Percentiles rank a stretch among this genome's conserved stretches.
phyloP scores from a whole-genome alignment of 2,329 filamentous ascomycete genomes.

The Delphinella strobiligena region DNA sequence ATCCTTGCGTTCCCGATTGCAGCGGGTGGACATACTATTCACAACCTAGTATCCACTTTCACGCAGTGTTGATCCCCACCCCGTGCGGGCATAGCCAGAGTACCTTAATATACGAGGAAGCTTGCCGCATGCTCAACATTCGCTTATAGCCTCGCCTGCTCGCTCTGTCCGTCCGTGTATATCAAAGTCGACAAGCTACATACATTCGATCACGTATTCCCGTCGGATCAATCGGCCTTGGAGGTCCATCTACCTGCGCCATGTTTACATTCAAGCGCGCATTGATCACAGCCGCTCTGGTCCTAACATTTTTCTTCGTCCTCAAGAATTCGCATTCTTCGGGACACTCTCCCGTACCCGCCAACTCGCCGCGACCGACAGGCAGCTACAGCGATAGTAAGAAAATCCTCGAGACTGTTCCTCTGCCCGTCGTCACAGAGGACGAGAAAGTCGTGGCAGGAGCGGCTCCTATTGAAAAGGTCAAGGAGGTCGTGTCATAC shows the following conservation, averaged over 20 bases:
- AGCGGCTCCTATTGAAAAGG: slow-evolving; percentile 2
- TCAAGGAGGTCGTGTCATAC: slow-evolving; percentile 12
- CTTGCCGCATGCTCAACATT: neutral
- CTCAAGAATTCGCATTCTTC: slow-evolving; percentile 47
- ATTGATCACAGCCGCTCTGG: slow-evolving; percentile 55
- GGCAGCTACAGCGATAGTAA: slow-evolving; percentile 24
- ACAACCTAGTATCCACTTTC: neutral
- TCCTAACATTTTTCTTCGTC: slow-evolving; percentile 59
- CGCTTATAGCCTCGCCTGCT: neutral
- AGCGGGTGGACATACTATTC: too few species aligned
- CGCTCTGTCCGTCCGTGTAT: too few species aligned
- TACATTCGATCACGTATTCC: too few species aligned
- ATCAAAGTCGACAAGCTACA: too few species aligned
- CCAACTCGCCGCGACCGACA: slow-evolving; percentile 25
- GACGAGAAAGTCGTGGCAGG: slow-evolving; percentile 4
- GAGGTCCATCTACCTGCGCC: too few species aligned
- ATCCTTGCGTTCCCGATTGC: neutral
- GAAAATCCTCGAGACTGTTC: slow-evolving; percentile 17
- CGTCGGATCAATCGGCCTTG: too few species aligned
- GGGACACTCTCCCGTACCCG: slow-evolving; percentile 13
- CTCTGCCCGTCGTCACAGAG: slow-evolving; percentile 7
- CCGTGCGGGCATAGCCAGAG: neutral
- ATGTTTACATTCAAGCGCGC: slow-evolving; percentile 76
- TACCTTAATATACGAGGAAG: neutral
- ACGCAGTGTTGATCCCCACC: neutral